phyloP scores from a whole-genome alignment of 768 basidiomycete species.

The Naganishia antarctica region DNA sequence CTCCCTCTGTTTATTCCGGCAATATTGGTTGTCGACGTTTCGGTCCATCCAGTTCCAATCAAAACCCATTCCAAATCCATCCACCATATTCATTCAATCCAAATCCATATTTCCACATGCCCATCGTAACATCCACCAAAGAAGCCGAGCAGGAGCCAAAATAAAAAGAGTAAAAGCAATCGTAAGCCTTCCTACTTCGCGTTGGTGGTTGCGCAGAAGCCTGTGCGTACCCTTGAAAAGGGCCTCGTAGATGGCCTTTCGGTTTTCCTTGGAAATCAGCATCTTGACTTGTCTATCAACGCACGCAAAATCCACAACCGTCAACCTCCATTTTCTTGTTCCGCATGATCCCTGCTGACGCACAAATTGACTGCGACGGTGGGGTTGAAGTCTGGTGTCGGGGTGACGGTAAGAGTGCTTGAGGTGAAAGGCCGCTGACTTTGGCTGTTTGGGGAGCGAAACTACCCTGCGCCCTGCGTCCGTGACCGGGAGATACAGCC shows the following conservation, averaged over 20 bases:
- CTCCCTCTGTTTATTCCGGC: constrained; percentile 66
- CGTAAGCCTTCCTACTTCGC: neutral
- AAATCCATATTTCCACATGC: neutral
- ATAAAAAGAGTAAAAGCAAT: neutral
- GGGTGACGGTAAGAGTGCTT: constrained; percentile 19
- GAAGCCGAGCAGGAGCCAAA: neutral
- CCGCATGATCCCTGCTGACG: neutral
- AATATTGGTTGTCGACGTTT: neutral
- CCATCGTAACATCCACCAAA: neutral
- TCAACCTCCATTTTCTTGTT: no score
- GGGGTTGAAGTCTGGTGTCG: constrained; percentile 16
- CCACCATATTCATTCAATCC: neutral
- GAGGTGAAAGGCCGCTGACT: constrained; percentile 29
- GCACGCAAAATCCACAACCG: neutral
- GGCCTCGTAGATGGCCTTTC: constrained; percentile 94
- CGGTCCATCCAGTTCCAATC: no score
- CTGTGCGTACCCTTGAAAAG: constrained; percentile 88
- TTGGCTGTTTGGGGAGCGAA: constrained; percentile 24
- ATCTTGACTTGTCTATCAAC: constrained; percentile 53
- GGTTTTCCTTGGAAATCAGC: constrained; percentile 95
- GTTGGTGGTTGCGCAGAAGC: no score
- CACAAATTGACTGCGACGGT: constrained; percentile 7
- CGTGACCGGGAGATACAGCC: neutral
- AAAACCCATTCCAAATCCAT: neutral
- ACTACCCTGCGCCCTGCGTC: neutral